phyloP scores from a whole-genome alignment of 192 early-diverging fungal species.

The Linnemannia elongata region DNA sequence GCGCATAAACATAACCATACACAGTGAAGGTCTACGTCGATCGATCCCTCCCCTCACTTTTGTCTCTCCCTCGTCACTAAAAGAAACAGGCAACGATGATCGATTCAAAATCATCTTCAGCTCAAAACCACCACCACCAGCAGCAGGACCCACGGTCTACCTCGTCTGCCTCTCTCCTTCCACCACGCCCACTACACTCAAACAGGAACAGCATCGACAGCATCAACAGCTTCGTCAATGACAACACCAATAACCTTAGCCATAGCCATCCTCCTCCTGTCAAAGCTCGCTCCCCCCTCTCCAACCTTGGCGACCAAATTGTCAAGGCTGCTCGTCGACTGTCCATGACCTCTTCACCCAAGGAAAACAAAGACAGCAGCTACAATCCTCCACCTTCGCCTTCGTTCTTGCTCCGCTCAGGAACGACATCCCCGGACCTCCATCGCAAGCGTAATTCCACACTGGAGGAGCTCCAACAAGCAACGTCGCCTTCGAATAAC shows the following conservation, averaged over 20 bases:
- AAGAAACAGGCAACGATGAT: conserved; percentile 13
- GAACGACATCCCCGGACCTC: conserved; percentile 29
- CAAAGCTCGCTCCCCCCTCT: conserved; percentile 37
- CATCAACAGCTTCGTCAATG: neutral
- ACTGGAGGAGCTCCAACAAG: neutral
- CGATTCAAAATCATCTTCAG: conserved; percentile 31
- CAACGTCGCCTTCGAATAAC: conserved; percentile 5
- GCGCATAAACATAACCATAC: neutral
- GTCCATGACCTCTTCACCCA: conserved; percentile 31
- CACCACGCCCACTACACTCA: conserved; percentile 11
- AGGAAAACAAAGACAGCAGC: conserved; percentile 1
- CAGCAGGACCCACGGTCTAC: conserved; percentile 4
- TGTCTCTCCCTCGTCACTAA: neutral
- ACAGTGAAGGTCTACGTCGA: neutral
- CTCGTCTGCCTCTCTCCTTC: conserved; percentile 5
- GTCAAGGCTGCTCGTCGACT: conserved; percentile 47
- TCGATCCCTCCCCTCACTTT: neutral
- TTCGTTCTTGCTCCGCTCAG: conserved; percentile 12
- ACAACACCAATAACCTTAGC: neutral
- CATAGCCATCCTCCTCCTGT: conserved; percentile 31
- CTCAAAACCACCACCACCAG: neutral
- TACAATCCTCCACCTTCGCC: conserved; percentile 18
- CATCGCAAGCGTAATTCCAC: conserved; percentile 28
- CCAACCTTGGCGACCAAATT: conserved; percentile 40
- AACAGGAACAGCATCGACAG: conserved; percentile 14